phyloP scores from a whole-genome alignment of 345 rosid species.

The Populus simonii region DNA sequence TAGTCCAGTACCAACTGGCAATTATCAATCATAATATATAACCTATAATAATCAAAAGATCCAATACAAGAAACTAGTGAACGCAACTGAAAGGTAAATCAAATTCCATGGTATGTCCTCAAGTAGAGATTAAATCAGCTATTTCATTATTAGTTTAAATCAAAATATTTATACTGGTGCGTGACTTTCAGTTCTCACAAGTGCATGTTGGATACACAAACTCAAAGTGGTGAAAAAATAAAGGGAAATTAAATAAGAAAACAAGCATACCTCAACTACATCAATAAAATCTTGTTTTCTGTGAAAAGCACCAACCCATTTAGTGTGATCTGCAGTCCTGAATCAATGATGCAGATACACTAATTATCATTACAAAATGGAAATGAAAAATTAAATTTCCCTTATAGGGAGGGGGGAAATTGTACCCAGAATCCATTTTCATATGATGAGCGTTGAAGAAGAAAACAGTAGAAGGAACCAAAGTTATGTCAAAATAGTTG shows the following conservation, averaged over 20 bases:
- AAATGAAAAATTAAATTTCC: not conserved
- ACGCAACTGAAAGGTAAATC: too few relatives aligned
- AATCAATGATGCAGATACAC: constrained; percentile 8
- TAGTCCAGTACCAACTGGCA: too few relatives aligned
- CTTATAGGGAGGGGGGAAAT: not conserved
- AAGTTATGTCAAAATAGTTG: constrained; percentile 73
- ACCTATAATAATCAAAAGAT: too few relatives aligned
- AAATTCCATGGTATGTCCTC: too few relatives aligned
- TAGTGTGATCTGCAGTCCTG: constrained; percentile 90
- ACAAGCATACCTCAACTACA: constrained; percentile 68
- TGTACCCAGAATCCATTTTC: constrained; percentile 93
- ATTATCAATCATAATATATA: too few relatives aligned
- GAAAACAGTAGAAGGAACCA: constrained; percentile 73
- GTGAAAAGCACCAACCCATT: constrained; percentile 84
- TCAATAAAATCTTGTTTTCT: constrained; percentile 85
- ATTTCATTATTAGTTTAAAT: too few relatives aligned
- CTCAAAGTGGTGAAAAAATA: not conserved
- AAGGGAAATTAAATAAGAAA: not conserved
- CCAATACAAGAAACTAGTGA: too few relatives aligned
- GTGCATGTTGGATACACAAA: not conserved
- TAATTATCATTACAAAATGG: not conserved
- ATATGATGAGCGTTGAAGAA: constrained; percentile 95
- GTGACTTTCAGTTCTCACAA: not conserved
- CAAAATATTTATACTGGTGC: too few relatives aligned
- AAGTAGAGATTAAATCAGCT: too few relatives aligned